Base-by-base conservation (phyloP, 2,329 filamentous ascomycete genomes). In the Fusarium nygamai region DNA sequence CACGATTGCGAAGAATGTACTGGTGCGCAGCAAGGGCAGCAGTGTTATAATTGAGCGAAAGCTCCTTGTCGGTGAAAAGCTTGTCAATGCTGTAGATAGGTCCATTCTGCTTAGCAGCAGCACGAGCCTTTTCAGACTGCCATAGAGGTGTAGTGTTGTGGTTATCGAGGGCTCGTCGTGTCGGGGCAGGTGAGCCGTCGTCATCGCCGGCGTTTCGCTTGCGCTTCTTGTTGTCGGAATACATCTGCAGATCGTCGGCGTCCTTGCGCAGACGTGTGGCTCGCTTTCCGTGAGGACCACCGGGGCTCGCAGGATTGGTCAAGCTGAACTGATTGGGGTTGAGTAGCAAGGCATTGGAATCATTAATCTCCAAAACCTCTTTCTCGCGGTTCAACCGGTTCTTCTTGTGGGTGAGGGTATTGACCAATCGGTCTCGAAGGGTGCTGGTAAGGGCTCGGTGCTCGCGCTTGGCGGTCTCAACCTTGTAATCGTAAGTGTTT, bases 271-370 rank as follows among this genome's bases (percentile, higher is more conserved):
- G 83, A 64, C 91, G 85, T 20, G 90, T 92, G 33, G 90, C 86
- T 69, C 91, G 86, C 83, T 92, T 92, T 69, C 86, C 87, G 65
- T 91, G 89, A 27, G 89, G 85, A 46, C 90, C 91, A 47, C 90
- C 89, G 22, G 90, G 91, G 79, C 89, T 92, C 36, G 88, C 84
- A 27, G 90, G 91, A 80, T 92, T 91, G 60, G 88, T 88, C 61
- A 92, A 85, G 78, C 89, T 91, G 81, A 91, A 93, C 79, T 93
- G 91, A 72, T 90, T 92, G 22, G 91, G 91, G 77, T 93, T 91
- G 61, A 92, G 84, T 39, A 92, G 86, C 33, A 92, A 83, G 24
- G 91, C 90, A 51, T 89, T 92, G 34, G 89, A 89, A 79, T 92
- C 91, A 69, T 88, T 88, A 61, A 93, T 92, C 78, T 93, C 91